phyloP scores from a whole-genome alignment of 805 yeast species.

The Trichomonascus vanleenenianus region DNA sequence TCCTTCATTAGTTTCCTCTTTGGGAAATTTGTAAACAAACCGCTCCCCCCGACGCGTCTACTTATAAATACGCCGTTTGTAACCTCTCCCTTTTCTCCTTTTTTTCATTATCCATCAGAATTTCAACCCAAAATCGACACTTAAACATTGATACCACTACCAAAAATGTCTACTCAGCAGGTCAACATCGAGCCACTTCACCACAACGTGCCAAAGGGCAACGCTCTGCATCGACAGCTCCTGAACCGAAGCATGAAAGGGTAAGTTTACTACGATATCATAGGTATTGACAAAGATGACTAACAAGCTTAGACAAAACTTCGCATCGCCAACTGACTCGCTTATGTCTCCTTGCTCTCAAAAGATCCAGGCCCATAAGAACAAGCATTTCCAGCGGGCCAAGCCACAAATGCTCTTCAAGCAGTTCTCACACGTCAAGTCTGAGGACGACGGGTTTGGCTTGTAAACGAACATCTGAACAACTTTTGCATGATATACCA shows the following conservation, averaged over 20 bases:
- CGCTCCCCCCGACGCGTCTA: background rate
- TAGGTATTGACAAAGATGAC: background rate
- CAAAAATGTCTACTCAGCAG: slow-evolving; percentile 10
- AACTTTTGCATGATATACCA: too few species aligned
- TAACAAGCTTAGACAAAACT: slow-evolving; percentile 13
- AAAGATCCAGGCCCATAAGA: slow-evolving; percentile 44
- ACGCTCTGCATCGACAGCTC: slow-evolving; percentile 1
- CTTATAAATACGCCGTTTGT: background rate
- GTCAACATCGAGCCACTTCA: slow-evolving; percentile 16
- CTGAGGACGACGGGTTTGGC: background rate
- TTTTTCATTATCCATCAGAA: background rate
- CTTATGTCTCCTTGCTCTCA: slow-evolving; percentile 52
- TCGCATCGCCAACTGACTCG: slow-evolving; percentile 52
- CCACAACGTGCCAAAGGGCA: slow-evolving; percentile 2
- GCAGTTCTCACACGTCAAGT: background rate
- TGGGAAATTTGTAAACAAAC: background rate
- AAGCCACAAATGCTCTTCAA: slow-evolving; percentile 9
- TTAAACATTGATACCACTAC: background rate
- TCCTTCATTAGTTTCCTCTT: background rate
- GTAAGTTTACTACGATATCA: background rate
- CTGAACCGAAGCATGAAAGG: background rate
- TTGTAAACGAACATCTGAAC: too few species aligned
- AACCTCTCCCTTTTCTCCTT: background rate
- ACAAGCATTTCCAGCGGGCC: slow-evolving; percentile 30
- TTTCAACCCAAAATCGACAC: background rate